Evolutionary conservation across 352 stramenopile species (phyloP).

Genomic region (Globisporangium okanoganense): DNA sequence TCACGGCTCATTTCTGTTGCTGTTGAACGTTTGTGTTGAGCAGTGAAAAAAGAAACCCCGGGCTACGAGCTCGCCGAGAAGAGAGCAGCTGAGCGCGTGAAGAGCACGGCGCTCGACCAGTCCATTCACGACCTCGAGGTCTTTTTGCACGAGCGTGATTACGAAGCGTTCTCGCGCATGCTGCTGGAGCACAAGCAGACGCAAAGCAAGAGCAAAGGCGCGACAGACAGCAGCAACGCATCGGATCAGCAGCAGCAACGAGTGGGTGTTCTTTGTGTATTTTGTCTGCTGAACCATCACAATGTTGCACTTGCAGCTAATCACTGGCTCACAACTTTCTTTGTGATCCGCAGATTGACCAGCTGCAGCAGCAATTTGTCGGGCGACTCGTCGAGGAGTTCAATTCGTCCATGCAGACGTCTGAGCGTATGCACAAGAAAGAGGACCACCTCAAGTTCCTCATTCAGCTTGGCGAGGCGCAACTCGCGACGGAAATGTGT

Average conservation of each 20-base stretch:
- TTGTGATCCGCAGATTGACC: constrained; percentile 30
- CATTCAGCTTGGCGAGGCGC: constrained; percentile 64
- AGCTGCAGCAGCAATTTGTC: constrained; percentile 51
- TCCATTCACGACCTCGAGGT: constrained; percentile 75
- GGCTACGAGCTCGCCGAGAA: constrained; percentile 46
- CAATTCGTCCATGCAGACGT: constrained; percentile 72
- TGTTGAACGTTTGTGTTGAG: not conserved
- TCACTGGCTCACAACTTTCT: not conserved
- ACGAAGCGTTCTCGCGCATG: constrained; percentile 49
- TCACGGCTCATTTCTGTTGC: not conserved
- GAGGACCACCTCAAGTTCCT: constrained; percentile 72
- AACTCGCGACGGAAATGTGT: constrained; percentile 75
- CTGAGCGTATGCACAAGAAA: constrained; percentile 80
- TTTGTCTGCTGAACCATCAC: not conserved
- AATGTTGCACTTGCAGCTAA: too few species aligned
- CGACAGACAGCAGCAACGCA: constrained; percentile 22
- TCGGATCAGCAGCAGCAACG: constrained; percentile 41
- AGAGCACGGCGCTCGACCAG: constrained; percentile 44
- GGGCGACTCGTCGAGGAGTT: constrained; percentile 67
- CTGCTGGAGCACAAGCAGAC: constrained; percentile 39
- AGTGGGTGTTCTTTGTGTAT: constrained; percentile 17
- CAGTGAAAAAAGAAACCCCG: constrained; percentile 32
- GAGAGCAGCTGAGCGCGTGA: constrained; percentile 39
- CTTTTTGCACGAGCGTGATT: constrained; percentile 57
- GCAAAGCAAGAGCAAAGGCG: constrained; percentile 38